These are phyloP conservation scores for Alternaria sp. DNA, from an alignment of 2,329 filamentous ascomycete species.

Conservation along the genomic window DNA sequence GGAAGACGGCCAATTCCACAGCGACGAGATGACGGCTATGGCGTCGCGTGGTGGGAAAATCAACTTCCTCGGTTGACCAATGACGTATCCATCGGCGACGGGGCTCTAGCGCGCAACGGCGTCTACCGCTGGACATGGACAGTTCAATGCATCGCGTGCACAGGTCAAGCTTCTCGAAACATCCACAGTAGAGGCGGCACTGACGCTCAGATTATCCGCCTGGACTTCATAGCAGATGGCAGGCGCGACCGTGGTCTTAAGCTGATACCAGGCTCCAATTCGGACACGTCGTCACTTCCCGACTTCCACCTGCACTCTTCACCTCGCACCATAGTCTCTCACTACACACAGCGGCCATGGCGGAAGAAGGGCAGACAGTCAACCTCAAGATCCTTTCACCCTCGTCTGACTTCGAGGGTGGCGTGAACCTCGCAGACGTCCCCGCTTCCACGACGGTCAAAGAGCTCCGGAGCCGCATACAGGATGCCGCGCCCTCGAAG, in stretches of 20 bases:
- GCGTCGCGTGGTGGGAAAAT: constrained; percentile 27
- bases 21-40: constrained; percentile 15
- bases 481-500: constrained; percentile 53
- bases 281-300: constrained; percentile 23
- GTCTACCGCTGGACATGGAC: background rate
- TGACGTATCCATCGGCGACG: constrained; percentile 30
- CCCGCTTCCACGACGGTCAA: constrained; percentile 54
- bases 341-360: constrained; percentile 28
- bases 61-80: constrained; percentile 24
- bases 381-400: constrained; percentile 50
- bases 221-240: constrained; percentile 11
- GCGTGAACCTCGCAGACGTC: constrained; percentile 39
- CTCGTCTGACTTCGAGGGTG: constrained; percentile 46
- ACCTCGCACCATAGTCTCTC: constrained; percentile 3
- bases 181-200: background rate
- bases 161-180: background rate
- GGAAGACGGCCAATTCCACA: background rate
- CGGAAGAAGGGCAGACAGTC: constrained; percentile 28
- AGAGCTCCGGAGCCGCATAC: constrained; percentile 61
- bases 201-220: background rate
- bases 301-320: background rate
- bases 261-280: constrained; percentile 30
- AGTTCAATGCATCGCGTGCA: constrained; percentile 2
- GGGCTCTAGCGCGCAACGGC: constrained; percentile 20
- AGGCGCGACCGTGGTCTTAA: background rate